Base-by-base conservation (phyloP, 345 rosid species). In the Mercurialis annua region DNA sequence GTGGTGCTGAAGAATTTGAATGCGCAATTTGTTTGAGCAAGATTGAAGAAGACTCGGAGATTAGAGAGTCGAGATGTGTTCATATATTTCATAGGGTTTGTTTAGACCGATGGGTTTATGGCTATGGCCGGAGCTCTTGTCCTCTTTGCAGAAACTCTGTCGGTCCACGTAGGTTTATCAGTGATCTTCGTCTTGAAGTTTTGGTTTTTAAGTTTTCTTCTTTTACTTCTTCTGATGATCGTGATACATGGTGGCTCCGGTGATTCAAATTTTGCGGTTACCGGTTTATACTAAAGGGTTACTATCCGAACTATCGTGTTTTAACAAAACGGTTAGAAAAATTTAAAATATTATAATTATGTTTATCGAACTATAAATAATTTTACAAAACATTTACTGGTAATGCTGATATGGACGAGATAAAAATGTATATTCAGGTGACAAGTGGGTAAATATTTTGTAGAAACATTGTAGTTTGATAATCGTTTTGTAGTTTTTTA, bases 41-140 rank as follows among this genome's bases (percentile, higher is more conserved):
- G 51, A 62, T 76, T 1, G 53, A 65, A 36, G 78, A 67, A 58
- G 77, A 65, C 26, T 80, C 75, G 26, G 80, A 75, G 42, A 63
- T 76, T 10, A 66, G 64, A 33, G 71, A 76, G 47, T 34, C 76
- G 52, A 64, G 69, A 49, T 84, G 85, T n/a, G 23, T 69, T 18
- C 87, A 84, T 52, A 38, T 67, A 0, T 84, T 81, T 38, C 87
- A 84, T 12, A 66, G 65, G 15, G 55, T 49, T 49, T 81, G 87
- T 64, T 48, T 79, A 65, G 82, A 81, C 64, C 49, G 63, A 57
- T 77, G 82, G 82, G 44, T 67, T 1, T 26, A 8, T 11, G 52
- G 50, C 11, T 30, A 31, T 59, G 55, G 65, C 15, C 68, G 10
- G 9, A 18, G 12, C 6, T 78, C 73, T 10, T 83, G 85, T 58